phyloP scores from a whole-genome alignment of 2,329 filamentous ascomycete species.

The Neurospora crassa region DNA sequence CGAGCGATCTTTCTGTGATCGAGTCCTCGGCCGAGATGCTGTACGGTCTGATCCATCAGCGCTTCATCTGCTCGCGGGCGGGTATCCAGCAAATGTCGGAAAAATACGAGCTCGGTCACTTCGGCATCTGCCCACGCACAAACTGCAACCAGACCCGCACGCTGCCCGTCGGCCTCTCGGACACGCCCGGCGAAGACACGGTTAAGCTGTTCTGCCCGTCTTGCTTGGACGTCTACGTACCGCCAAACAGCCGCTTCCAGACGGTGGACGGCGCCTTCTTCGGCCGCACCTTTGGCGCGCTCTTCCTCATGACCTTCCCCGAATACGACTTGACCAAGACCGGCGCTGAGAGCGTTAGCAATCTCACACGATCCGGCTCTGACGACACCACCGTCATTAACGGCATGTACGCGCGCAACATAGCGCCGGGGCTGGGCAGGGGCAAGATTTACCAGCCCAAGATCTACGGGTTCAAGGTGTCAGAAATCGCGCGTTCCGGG shows the following conservation, averaged over 20 bases:
- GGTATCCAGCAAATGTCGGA: slow-evolving; percentile 99
- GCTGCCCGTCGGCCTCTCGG: slow-evolving; percentile 84
- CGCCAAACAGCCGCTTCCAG: slow-evolving; percentile 94
- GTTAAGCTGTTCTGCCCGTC: slow-evolving; percentile 98
- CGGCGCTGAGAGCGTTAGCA: slow-evolving; percentile 48
- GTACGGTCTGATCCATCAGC: slow-evolving; percentile 95
- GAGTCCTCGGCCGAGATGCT: slow-evolving; percentile 97
- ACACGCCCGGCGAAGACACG: slow-evolving; percentile 92
- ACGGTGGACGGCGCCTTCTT: slow-evolving; percentile 98
- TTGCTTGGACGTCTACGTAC: slow-evolving; percentile 93
- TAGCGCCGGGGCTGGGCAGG: slow-evolving; percentile 75
- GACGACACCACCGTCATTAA: slow-evolving; percentile 57
- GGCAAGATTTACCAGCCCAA: slow-evolving; percentile 85
- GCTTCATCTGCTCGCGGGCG: slow-evolving; percentile 92
- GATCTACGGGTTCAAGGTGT: slow-evolving; percentile 95
- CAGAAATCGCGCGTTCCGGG: slow-evolving; percentile 78
- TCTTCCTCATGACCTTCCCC: slow-evolving; percentile 98
- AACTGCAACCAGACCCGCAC: slow-evolving; percentile 86
- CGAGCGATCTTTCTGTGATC: slow-evolving; percentile 88
- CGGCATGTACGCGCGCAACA: slow-evolving; percentile 76
- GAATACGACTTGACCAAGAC: slow-evolving; percentile 81
- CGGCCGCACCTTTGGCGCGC: slow-evolving; percentile 88
- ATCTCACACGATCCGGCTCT: slow-evolving; percentile 22
- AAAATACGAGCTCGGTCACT: slow-evolving; percentile 96
- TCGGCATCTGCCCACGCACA: slow-evolving; percentile 89